A percentile compares a stretch with the other conserved stretches of the same genome.
These are phyloP conservation scores for Papiliotrema fonsecae DNA, from an alignment of 1,284 basidiomycete genomes.

Conservation along the genomic window DNA sequence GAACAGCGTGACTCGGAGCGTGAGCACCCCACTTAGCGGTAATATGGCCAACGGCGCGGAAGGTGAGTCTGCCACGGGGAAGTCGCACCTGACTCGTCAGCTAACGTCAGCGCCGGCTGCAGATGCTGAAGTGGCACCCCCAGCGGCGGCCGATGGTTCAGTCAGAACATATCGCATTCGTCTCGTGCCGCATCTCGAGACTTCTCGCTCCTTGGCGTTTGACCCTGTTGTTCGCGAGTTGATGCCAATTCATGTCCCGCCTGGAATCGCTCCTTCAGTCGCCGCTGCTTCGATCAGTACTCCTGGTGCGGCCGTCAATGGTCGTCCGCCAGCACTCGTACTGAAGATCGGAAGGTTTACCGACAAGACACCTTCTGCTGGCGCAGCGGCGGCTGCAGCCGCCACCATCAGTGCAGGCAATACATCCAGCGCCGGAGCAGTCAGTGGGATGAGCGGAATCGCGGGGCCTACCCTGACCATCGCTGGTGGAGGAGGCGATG, in stretches of 20 bases:
- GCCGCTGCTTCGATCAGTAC: slow-evolving; percentile 25
- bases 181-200: slow-evolving; percentile 90
- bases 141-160: slow-evolving; percentile 11
- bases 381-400: slow-evolving; percentile 2
- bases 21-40: slow-evolving; percentile 26
- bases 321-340: slow-evolving; percentile 54
- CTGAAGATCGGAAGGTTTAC: slow-evolving; percentile 90
- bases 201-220: slow-evolving; percentile 81
- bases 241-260: slow-evolving; percentile 48
- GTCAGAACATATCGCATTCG: slow-evolving; percentile 55
- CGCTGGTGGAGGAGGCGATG: slow-evolving; percentile 52
- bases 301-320: slow-evolving; percentile 24
- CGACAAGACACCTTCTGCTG: slow-evolving; percentile 50
- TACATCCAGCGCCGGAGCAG: slow-evolving; percentile 3
- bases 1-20: slow-evolving; percentile 32
- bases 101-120: too few relatives aligned
- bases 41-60: not conserved
- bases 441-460: not conserved
- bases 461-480: slow-evolving; percentile 8
- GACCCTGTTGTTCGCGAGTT: slow-evolving; percentile 82
- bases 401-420: too few relatives aligned
- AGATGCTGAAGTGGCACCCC: slow-evolving; percentile 1
- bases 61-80: too few relatives aligned
- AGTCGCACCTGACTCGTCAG: too few relatives aligned
- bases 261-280: slow-evolving; percentile 46